A percentile compares a stretch with the other conserved stretches of the same genome.
phyloP scores from a whole-genome alignment of 257 asterid genomes.

The Osmanthus fragrans region DNA sequence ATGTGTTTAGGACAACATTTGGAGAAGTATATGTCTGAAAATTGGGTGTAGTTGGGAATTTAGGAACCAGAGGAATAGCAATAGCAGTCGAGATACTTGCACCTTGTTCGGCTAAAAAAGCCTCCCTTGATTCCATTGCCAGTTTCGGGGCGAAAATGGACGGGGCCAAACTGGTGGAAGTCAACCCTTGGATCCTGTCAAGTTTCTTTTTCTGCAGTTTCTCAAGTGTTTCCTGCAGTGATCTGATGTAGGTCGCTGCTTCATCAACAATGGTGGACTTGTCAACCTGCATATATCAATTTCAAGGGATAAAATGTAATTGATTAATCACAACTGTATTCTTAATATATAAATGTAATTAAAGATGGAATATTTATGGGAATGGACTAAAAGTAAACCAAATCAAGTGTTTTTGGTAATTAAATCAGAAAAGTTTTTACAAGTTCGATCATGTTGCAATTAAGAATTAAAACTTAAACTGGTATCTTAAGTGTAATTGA shows the following conservation, averaged over 20 bases:
- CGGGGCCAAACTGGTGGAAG: neutral
- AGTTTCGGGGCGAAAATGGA: constrained; percentile 9
- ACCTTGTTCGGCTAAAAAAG: constrained; percentile 35
- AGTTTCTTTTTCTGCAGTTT: constrained; percentile 38
- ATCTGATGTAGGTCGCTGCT: constrained; percentile 32
- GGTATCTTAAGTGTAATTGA: neutral
- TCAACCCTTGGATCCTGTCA: constrained; percentile 31
- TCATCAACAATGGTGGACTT: constrained; percentile 44
- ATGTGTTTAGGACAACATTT: constrained; percentile 30
- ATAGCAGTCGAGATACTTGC: constrained; percentile 6
- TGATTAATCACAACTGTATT: neutral
- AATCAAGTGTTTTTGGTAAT: too few relatives aligned
- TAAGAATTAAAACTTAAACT: neutral
- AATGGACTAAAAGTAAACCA: too few relatives aligned
- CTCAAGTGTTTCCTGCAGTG: constrained; percentile 25
- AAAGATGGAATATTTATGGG: neutral
- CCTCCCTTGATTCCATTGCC: constrained; percentile 28
- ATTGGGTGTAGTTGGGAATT: constrained; percentile 2
- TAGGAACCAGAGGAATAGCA: constrained; percentile 5
- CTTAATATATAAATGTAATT: neutral
- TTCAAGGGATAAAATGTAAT: neutral
- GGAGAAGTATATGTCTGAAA: constrained; percentile 40
- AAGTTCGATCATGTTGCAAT: neutral
- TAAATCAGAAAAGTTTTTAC: too few relatives aligned
- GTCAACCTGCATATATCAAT: constrained; percentile 29